Percentiles rank a stretch among this genome's conserved stretches.
phyloP scores from a whole-genome alignment of 805 yeast genomes.

The Starmerella asiatica region DNA sequence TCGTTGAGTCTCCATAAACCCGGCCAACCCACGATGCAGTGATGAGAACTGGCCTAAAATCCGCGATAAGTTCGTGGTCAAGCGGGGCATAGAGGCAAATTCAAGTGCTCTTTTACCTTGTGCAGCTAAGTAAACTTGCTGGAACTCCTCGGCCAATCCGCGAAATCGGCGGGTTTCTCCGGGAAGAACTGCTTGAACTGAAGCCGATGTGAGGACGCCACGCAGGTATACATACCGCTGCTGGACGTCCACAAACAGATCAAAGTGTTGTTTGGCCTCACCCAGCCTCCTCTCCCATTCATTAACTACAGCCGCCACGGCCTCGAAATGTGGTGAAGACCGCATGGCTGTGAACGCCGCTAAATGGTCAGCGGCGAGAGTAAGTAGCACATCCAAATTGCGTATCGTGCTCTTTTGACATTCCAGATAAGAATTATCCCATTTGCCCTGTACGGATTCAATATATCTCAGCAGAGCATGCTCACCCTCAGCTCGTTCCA shows the following conservation, averaged over 20 bases:
- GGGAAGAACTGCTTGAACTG: conserved; percentile 40
- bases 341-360: conserved; percentile 55
- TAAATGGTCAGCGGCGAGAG: conserved; percentile 45
- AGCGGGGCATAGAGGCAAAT: conserved; percentile 36
- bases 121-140: conserved; percentile 36
- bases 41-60: conserved; percentile 42
- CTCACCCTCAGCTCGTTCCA: conserved; percentile 63
- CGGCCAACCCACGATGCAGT: conserved; percentile 53
- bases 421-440: conserved; percentile 44
- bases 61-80: conserved; percentile 36
- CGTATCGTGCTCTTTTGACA: conserved; percentile 43
- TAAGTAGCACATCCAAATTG: conserved; percentile 54
- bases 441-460: conserved; percentile 35
- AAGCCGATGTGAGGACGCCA: conserved; percentile 50
- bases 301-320: conserved; percentile 45
- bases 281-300: conserved; percentile 47
- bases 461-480: conserved; percentile 48
- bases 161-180: conserved; percentile 55
- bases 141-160: conserved; percentile 28
- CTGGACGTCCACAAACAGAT: conserved; percentile 72
- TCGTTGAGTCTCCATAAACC: conserved; percentile 70
- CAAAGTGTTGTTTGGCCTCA: conserved; percentile 39
- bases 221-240: conserved; percentile 76
- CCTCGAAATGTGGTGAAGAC: conserved; percentile 45
- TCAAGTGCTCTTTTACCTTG: conserved; percentile 39